Conservation (phyloP, 2,329 filamentous ascomycete species). For the Dactylellina cionopaga region DNA sequence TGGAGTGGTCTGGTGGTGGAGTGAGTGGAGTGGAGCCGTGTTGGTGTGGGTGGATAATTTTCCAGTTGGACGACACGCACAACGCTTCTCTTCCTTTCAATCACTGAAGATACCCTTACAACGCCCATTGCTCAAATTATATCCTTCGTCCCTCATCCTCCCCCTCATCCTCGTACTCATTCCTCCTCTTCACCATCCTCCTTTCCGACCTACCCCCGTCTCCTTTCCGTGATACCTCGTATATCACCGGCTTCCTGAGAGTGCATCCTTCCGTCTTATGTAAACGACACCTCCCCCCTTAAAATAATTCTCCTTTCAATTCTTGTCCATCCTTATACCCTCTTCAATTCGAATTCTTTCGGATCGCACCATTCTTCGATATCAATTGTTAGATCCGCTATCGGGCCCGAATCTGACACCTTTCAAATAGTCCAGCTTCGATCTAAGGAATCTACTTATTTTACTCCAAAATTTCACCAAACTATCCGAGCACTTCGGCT, state of each 20-base stretch:
- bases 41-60: constrained; percentile 6
- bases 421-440: constrained; percentile 33
- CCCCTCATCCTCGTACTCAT: constrained; percentile 1
- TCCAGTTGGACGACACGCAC: constrained; percentile 47
- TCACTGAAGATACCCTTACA: no score
- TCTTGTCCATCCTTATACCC: constrained; percentile 7
- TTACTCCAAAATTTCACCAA: constrained; percentile 26
- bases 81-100: constrained; percentile 49
- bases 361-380: constrained; percentile 12
- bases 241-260: no score
- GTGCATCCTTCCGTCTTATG: background rate
- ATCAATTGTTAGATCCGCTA: constrained; percentile 27
- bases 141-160: background rate
- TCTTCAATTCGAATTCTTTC: constrained; percentile 9
- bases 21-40: constrained; percentile 1
- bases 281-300: no score
- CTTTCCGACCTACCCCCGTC: constrained; percentile 22
- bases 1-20: background rate
- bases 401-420: constrained; percentile 34
- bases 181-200: constrained; percentile 11
- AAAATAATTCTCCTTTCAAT: no score
- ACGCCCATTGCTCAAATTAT: background rate
- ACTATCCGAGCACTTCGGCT: constrained; percentile 51
- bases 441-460: constrained; percentile 13
- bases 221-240: constrained; percentile 1